Percentiles rank a stretch among this genome's conserved stretches.
phyloP scores from a whole-genome alignment of 352 stramenopile genomes.

The Synura sp. region DNA sequence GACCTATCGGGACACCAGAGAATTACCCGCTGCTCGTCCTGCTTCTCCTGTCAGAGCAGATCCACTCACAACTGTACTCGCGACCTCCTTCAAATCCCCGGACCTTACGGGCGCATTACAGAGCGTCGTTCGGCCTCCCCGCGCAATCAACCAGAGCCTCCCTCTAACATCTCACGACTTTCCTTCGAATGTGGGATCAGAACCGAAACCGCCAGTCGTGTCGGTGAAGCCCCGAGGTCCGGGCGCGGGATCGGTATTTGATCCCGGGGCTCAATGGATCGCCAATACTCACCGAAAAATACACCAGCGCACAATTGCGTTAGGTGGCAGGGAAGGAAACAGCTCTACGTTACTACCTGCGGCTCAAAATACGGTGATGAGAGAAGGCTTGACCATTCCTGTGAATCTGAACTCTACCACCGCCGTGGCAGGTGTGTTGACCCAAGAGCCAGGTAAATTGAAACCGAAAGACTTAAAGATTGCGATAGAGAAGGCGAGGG shows the following conservation, averaged over 20 bases:
- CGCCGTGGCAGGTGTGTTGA: conserved; percentile 72
- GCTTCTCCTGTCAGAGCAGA: not conserved
- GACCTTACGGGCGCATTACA: not conserved
- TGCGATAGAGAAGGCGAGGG: conserved; percentile 68
- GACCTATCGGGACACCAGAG: not conserved
- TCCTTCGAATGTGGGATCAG: not conserved
- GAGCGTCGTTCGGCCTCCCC: too few relatives aligned
- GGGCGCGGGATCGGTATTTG: conserved; percentile 46
- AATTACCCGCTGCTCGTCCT: not conserved
- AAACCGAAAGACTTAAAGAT: conserved; percentile 79
- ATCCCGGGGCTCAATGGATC: conserved; percentile 41
- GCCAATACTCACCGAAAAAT: not conserved
- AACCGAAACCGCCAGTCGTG: not conserved
- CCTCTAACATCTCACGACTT: not conserved
- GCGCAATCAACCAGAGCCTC: conserved; percentile 35
- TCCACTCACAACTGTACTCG: not conserved
- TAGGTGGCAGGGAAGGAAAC: too few relatives aligned
- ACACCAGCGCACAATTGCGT: not conserved
- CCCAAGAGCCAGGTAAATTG: conserved; percentile 74
- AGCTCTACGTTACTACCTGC: not conserved
- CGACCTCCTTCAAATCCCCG: too few relatives aligned
- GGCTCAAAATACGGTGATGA: too few relatives aligned
- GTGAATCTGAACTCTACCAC: conserved; percentile 57
- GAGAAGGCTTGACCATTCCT: conserved; percentile 65
- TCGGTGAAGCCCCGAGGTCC: not conserved